Evolutionary conservation across 2,329 filamentous ascomycete species (phyloP).

Genomic region (Phymatotrichopsis omnivora): DNA sequence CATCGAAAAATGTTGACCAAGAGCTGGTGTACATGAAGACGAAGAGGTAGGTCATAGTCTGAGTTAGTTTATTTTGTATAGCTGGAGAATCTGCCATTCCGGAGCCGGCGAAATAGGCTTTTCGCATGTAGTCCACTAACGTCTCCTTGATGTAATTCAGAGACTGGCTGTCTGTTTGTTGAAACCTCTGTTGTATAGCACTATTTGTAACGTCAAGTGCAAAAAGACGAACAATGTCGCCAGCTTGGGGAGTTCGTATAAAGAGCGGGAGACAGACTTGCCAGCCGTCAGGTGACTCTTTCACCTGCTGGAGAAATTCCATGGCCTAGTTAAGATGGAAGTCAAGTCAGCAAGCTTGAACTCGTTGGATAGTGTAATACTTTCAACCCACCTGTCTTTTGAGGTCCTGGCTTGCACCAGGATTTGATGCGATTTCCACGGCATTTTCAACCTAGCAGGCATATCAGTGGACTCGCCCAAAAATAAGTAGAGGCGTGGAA

Average conservation of each 20-base stretch:
- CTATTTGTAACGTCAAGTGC: conserved; percentile 90
- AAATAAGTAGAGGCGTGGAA: no score
- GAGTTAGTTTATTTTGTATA: conserved; percentile 94
- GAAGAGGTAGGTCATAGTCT: conserved; percentile 91
- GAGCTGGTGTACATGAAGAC: conserved; percentile 72
- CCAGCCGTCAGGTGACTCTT: conserved; percentile 76
- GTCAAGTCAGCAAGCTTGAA: conserved; percentile 8
- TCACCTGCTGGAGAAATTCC: conserved; percentile 67
- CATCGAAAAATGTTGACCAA: conserved; percentile 85
- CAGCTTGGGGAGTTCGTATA: conserved; percentile 60
- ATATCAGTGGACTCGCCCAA: conserved; percentile 2
- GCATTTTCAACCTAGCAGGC: conserved; percentile 39
- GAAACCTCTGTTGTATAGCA: conserved; percentile 54
- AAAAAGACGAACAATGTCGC: conserved; percentile 78
- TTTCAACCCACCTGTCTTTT: conserved; percentile 53
- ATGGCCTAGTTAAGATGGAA: conserved; percentile 41
- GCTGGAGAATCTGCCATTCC: conserved; percentile 56
- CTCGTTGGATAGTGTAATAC: neutral
- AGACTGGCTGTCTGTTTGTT: conserved; percentile 63
- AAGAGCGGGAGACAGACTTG: conserved; percentile 82
- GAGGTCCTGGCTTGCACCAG: conserved; percentile 60
- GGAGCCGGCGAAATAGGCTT: conserved; percentile 53
- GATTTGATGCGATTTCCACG: conserved; percentile 87
- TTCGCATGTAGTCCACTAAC: conserved; percentile 68
- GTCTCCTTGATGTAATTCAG: conserved; percentile 69